Conservation (phyloP, 805 yeast genomes). For the Myxozyma nipponensis region DNA sequence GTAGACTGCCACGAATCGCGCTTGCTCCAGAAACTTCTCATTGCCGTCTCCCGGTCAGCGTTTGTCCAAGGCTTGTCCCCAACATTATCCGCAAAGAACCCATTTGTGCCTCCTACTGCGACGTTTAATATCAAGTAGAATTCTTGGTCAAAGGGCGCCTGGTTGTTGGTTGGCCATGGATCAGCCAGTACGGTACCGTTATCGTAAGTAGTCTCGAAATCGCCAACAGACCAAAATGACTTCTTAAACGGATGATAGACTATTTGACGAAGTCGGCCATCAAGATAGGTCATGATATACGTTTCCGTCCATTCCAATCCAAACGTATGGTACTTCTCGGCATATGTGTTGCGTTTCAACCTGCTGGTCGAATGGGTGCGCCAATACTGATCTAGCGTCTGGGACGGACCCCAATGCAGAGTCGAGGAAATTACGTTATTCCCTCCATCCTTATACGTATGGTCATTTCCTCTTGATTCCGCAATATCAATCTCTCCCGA, state of each 20-base stretch:
- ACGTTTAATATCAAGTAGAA: conserved; percentile 23
- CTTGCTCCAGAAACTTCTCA: conserved; percentile 17
- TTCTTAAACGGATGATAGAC: conserved; percentile 11
- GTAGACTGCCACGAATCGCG: conserved; percentile 10
- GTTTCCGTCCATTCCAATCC: conserved; percentile 23
- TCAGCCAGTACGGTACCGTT: conserved; percentile 16
- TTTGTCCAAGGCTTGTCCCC: conserved; percentile 25
- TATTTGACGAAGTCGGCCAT: conserved; percentile 24
- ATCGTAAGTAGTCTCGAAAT: conserved; percentile 11
- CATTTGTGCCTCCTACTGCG: conserved; percentile 26
- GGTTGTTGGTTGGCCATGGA: conserved; percentile 19
- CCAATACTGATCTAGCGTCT: conserved; percentile 11
- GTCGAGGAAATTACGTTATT: conserved; percentile 19
- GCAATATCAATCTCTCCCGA: conserved; percentile 25
- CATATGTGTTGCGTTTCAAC: conserved; percentile 12
- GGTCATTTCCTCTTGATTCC: conserved; percentile 24
- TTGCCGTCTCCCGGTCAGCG: conserved; percentile 17
- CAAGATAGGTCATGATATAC: conserved; percentile 22
- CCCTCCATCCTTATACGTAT: conserved; percentile 17
- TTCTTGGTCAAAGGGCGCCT: conserved; percentile 25
- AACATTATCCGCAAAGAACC: conserved; percentile 16
- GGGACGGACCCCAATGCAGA: conserved; percentile 24
- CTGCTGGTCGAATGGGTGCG: background rate
- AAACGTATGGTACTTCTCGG: conserved; percentile 16
- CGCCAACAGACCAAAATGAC: conserved; percentile 16